A percentile compares a stretch with the other conserved stretches of the same genome.
Conservation (phyloP, 805 yeast genomes). For the Geotrichum ghanense region DNA sequence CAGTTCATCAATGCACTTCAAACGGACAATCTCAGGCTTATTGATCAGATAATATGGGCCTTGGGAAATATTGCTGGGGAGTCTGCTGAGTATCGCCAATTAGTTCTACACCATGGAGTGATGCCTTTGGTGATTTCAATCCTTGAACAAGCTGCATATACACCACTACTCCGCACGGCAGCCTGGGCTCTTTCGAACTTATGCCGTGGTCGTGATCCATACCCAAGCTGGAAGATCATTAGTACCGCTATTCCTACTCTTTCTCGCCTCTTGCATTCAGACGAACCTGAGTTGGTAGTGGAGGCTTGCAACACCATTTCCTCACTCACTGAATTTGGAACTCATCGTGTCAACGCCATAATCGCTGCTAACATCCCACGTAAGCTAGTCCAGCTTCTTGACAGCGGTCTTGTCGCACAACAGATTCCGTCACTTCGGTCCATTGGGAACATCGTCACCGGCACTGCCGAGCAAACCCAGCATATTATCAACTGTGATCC, state of each 20-base stretch:
- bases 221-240: slow-evolving; percentile 88
- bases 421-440: slow-evolving; percentile 98
- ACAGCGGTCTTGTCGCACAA: slow-evolving; percentile 71
- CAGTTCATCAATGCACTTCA: slow-evolving; percentile 70
- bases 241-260: slow-evolving; percentile 82
- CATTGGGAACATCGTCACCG: slow-evolving; percentile 95
- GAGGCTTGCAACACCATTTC: slow-evolving; percentile 99
- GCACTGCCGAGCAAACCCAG: slow-evolving; percentile 92
- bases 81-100: slow-evolving; percentile 80
- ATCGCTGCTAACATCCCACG: slow-evolving; percentile 93
- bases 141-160: slow-evolving; percentile 67
- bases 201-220: slow-evolving; percentile 94
- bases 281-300: slow-evolving; percentile 84
- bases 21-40: slow-evolving; percentile 78
- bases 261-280: slow-evolving; percentile 79
- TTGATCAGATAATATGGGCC: slow-evolving; percentile 99
- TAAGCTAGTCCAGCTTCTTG: slow-evolving; percentile 81
- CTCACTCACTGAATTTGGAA: slow-evolving; percentile 83
- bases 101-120: slow-evolving; percentile 72
- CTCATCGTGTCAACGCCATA: slow-evolving; percentile 91
- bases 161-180: slow-evolving; percentile 84
- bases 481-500: slow-evolving; percentile 89
- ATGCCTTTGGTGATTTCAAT: slow-evolving; percentile 77
- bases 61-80: slow-evolving; percentile 98
- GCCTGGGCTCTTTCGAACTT: slow-evolving; percentile 96